These are phyloP conservation scores for Talaromyces thailandensis DNA, from an alignment of 495 filamentous ascomycete genomes.

Conservation along the genomic window DNA sequence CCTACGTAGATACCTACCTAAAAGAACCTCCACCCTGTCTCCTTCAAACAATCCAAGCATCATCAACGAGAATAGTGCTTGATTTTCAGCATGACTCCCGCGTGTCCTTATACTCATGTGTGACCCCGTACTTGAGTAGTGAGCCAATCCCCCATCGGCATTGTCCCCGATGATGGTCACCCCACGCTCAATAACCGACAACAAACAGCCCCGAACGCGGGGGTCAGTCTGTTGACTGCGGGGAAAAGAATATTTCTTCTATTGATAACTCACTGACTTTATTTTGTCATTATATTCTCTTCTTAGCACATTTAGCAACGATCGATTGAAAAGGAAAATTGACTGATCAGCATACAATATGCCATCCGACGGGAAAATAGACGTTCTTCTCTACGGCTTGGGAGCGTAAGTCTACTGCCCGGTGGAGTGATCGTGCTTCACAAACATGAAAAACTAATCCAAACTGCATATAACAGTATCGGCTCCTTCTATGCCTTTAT, in stretches of 20 bases:
- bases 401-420: slow-evolving; percentile 23
- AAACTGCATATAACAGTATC: slow-evolving; percentile 15
- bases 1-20: too few species aligned
- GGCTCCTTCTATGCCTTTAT: slow-evolving; percentile 42
- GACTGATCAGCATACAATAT: not conserved
- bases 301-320: too few species aligned
- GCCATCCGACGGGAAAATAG: slow-evolving; percentile 15
- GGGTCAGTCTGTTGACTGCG: not conserved
- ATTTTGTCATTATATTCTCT: not conserved
- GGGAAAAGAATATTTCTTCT: not conserved
- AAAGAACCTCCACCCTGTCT: too few species aligned
- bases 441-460: not conserved
- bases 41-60: too few species aligned
- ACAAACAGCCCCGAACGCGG: not conserved
- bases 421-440: not conserved
- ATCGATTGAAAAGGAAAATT: not conserved
- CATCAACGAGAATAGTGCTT: too few species aligned
- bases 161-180: not conserved
- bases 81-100: too few species aligned
- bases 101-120: too few species aligned
- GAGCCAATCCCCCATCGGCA: not conserved
- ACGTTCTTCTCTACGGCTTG: slow-evolving; percentile 28
- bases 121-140: too few species aligned
- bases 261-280: not conserved
- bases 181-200: not conserved